These are phyloP conservation scores for Samsoniella hepiali DNA, from an alignment of 2,329 filamentous ascomycete genomes.

Conservation along the genomic window DNA sequence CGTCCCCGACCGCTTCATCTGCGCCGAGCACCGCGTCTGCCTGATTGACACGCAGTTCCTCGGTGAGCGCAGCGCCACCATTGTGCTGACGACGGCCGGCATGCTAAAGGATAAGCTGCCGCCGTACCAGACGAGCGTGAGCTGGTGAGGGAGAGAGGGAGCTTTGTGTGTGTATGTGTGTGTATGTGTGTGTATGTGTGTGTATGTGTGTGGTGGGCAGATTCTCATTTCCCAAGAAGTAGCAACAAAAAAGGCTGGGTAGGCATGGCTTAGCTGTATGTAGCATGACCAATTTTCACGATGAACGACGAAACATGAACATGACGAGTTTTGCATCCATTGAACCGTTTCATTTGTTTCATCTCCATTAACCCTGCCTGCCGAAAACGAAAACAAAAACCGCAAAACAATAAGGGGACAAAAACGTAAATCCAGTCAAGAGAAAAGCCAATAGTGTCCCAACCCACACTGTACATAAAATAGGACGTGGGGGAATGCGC, in stretches of 20 bases:
- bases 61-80: conserved; percentile 2
- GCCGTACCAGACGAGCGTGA: conserved; percentile 4
- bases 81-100: conserved; percentile 6
- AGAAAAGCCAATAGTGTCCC: conserved; percentile 2
- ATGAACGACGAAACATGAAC: background rate
- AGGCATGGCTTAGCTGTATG: too few relatives aligned
- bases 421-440: background rate
- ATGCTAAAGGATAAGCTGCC: background rate
- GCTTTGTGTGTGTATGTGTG: too few relatives aligned
- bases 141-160: background rate
- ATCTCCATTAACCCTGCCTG: conserved; percentile 15
- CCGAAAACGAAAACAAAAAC: conserved; percentile 4
- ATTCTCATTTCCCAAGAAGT: too few relatives aligned
- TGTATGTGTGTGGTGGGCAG: too few relatives aligned
- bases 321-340: background rate
- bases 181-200: too few relatives aligned
- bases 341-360: conserved; percentile 2
- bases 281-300: too few relatives aligned
- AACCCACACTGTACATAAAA: conserved; percentile 13
- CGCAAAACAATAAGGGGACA: background rate
- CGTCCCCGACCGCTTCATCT: background rate
- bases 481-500: background rate
- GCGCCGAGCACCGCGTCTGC: background rate
- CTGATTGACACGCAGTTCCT: conserved; percentile 10
- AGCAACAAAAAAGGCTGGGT: too few relatives aligned